These are phyloP conservation scores for Chlorella variabilis DNA, from an alignment of 163 green algal species.

Conservation along the genomic window DNA sequence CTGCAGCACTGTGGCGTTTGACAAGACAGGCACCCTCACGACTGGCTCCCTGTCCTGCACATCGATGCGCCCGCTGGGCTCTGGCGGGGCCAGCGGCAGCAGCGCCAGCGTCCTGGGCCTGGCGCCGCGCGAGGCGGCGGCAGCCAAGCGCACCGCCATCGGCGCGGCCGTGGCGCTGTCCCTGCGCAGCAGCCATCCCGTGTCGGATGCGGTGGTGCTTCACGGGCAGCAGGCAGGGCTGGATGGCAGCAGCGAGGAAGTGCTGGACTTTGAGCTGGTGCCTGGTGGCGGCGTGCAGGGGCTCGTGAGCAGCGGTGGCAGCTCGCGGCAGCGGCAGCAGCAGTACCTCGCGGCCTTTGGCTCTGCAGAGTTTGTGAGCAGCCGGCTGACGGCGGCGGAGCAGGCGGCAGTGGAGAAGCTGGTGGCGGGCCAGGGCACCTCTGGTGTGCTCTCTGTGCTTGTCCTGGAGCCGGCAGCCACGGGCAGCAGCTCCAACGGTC, in stretches of 20 bases:
- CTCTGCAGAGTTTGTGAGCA: constrained; percentile 48
- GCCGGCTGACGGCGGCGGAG: constrained; percentile 27
- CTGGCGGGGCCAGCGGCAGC: not conserved
- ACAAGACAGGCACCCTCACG: constrained; percentile 99
- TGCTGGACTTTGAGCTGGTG: constrained; percentile 60
- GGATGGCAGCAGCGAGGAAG: constrained; percentile 7
- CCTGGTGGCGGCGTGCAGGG: constrained; percentile 62
- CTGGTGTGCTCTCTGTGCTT: constrained; percentile 39
- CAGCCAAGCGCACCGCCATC: constrained; percentile 50
- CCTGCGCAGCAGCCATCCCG: constrained; percentile 81
- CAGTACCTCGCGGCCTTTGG: constrained; percentile 45
- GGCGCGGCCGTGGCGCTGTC: constrained; percentile 82
- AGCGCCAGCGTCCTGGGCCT: not conserved
- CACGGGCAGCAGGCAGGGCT: constrained; percentile 5
- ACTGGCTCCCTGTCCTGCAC: constrained; percentile 81
- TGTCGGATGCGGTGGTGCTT: constrained; percentile 67
- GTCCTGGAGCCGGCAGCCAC: constrained; percentile 14
- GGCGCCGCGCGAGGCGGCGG: constrained; percentile 1
- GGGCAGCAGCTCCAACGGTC: not conserved
- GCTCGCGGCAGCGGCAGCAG: not conserved
- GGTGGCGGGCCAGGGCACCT: not conserved
- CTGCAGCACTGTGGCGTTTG: constrained; percentile 85
- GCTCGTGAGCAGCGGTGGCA: constrained; percentile 1
- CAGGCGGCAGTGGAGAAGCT: constrained; percentile 11
- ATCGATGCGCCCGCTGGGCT: constrained; percentile 38